phyloP scores from a whole-genome alignment of 192 early-diverging fungal species.

The Rhizoclosmatium sp. region DNA sequence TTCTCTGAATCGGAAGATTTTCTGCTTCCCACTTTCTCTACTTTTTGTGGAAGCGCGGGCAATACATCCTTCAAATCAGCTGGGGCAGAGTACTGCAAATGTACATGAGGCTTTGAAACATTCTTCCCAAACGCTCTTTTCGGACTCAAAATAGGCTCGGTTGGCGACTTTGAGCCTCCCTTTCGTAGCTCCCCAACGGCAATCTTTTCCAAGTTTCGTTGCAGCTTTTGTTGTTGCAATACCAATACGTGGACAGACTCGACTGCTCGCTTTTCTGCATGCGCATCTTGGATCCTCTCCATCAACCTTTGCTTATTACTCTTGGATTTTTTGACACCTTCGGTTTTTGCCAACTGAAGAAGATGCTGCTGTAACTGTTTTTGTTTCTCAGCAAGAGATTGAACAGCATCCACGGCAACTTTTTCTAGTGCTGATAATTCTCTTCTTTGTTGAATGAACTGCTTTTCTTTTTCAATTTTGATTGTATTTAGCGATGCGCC shows the following conservation, averaged over 20 bases:
- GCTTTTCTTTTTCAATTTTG: slow-evolving; percentile 27
- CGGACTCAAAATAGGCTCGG: background rate
- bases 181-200: background rate
- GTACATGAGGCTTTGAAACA: background rate
- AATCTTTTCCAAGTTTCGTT: background rate
- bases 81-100: background rate
- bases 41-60: background rate
- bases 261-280: slow-evolving; percentile 6
- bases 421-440: slow-evolving; percentile 14
- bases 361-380: slow-evolving; percentile 9
- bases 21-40: background rate
- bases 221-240: slow-evolving; percentile 13
- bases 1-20: background rate
- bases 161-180: background rate
- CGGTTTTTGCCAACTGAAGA: background rate
- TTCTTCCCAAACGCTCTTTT: slow-evolving; percentile 6
- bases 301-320: background rate
- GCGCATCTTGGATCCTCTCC: background rate
- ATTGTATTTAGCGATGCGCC: background rate
- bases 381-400: slow-evolving; percentile 13
- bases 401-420: slow-evolving; percentile 18
- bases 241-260: background rate
- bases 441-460: slow-evolving; percentile 7
- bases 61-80: background rate
- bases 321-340: background rate